phyloP scores from a whole-genome alignment of 768 basidiomycete genomes.

The Panellus pusillus region DNA sequence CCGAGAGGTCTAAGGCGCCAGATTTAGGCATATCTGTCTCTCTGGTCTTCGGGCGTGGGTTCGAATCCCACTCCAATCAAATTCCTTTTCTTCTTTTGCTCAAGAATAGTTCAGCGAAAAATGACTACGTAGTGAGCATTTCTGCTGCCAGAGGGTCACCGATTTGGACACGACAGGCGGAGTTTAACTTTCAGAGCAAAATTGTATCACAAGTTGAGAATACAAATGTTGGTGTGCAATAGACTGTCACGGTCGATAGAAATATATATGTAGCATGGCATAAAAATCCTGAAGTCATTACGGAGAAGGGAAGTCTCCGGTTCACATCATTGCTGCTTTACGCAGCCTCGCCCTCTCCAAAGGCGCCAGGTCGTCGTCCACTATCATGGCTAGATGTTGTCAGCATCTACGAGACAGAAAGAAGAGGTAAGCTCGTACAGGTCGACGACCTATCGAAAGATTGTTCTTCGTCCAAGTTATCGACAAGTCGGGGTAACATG shows the following conservation, averaged over 20 bases:
- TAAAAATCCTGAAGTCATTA: conserved; percentile 10
- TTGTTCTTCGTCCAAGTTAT: conserved; percentile 35
- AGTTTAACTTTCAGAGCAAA: no score
- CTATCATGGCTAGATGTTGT: conserved; percentile 36
- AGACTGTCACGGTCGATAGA: neutral
- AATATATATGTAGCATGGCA: conserved; percentile 10
- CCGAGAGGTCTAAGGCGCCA: conserved; percentile 65
- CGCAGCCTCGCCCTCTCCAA: conserved; percentile 66
- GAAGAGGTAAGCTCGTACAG: conserved; percentile 32
- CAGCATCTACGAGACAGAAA: conserved; percentile 7
- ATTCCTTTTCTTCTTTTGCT: no score
- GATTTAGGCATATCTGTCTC: conserved; percentile 43
- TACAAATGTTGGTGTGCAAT: neutral
- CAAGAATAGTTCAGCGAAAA: no score
- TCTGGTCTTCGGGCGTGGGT: conserved; percentile 39
- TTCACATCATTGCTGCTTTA: conserved; percentile 24
- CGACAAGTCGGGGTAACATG: conserved; percentile 64
- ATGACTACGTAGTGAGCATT: no score
- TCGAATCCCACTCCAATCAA: conserved; percentile 44
- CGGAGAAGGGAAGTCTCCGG: neutral
- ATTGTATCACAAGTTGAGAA: neutral
- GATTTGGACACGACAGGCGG: no score
- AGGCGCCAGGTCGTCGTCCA: conserved; percentile 62
- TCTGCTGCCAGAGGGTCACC: no score
- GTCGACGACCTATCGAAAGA: conserved; percentile 47